These are phyloP conservation scores for Hymenotorrendiella dingleyae DNA, from an alignment of 2,329 filamentous ascomycete genomes.

Conservation along the genomic window DNA sequence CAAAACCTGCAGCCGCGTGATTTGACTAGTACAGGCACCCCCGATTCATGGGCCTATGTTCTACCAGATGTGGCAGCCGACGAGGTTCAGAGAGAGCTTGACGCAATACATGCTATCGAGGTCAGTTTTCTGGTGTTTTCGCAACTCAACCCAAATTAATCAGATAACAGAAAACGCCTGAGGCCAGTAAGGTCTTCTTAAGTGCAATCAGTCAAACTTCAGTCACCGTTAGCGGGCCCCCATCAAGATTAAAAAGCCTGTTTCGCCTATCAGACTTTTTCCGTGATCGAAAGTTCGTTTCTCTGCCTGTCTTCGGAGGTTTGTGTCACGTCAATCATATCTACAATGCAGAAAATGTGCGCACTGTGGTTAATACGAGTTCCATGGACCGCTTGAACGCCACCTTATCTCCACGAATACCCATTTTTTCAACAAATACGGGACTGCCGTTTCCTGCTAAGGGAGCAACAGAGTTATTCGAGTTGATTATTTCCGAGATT, in stretches of 20 bases:
- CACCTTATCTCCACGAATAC: constrained; percentile 20
- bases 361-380: constrained; percentile 21
- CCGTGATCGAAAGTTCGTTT: constrained; percentile 27
- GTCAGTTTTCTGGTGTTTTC: too few relatives aligned
- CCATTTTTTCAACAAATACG: constrained; percentile 31
- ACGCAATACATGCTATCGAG: constrained; percentile 28
- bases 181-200: constrained; percentile 17
- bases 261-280: constrained; percentile 30
- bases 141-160: too few relatives aligned
- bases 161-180: constrained; percentile 24
- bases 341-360: constrained; percentile 30
- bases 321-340: constrained; percentile 39
- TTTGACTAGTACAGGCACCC: constrained; percentile 6
- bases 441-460: constrained; percentile 26
- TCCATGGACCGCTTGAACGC: constrained; percentile 5
- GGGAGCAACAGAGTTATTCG: constrained; percentile 23
- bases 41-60: constrained; percentile 39
- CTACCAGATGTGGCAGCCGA: constrained; percentile 30
- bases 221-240: constrained; percentile 14
- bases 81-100: constrained; percentile 35
- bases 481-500: constrained; percentile 28
- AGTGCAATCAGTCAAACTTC: constrained; percentile 12
- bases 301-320: constrained; percentile 34
- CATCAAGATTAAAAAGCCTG: constrained; percentile 25
- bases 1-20: constrained; percentile 35